Evolutionary conservation across 371 early-diverging fungal genomes (phyloP), one percentile per base, ranked within the genome.

Genomic region (Lichtheimia corymbifera): DNA sequence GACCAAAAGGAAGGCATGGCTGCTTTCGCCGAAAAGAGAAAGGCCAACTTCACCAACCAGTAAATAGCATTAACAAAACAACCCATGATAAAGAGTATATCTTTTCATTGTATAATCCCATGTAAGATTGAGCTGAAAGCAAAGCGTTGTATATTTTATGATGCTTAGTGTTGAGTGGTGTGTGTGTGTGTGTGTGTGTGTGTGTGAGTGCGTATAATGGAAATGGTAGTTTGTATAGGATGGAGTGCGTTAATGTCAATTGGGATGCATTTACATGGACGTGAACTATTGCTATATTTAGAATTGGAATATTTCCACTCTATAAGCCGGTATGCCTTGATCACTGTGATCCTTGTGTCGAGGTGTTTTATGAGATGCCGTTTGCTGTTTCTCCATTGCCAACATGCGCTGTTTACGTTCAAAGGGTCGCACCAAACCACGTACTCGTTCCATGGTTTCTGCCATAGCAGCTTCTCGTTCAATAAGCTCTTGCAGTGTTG

Each of bases 1-100:
- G 99, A 98, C 76, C 95, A 96, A 81, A 93, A 90, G 78, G 99
- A 98, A 82, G 99, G 99, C 56, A 97, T 97, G 97, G 55, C 64
- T n/a, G 99, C 99, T 12, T 98, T 98, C 74, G 90, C 86, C 51
- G 95, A 95, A 73, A 98, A 98, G 87, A 88, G 99, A 71, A 85
- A 87, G 76, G 82, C 99, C 60, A 87, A 83, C 52, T 98, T 93
- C 82, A 91, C 77, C 59, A 77, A 97, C 83, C 86, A 93, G 75
- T 97, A 88, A 83, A 66, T 22, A 45, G 28, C 14, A 27, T 14
- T 12, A 55, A 18, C 5, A 52, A 52, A 5, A 47, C 5, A 47
- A 22, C 6, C 18, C 4, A 22, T 18, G 47, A 47, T n/a, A 47
- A 47, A 47, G 22, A 2, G 5, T 18, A 17, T 47, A 15, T 18